phyloP scores from a whole-genome alignment of 2,329 filamentous ascomycete species.

The Sodiomyces alkalinus region DNA sequence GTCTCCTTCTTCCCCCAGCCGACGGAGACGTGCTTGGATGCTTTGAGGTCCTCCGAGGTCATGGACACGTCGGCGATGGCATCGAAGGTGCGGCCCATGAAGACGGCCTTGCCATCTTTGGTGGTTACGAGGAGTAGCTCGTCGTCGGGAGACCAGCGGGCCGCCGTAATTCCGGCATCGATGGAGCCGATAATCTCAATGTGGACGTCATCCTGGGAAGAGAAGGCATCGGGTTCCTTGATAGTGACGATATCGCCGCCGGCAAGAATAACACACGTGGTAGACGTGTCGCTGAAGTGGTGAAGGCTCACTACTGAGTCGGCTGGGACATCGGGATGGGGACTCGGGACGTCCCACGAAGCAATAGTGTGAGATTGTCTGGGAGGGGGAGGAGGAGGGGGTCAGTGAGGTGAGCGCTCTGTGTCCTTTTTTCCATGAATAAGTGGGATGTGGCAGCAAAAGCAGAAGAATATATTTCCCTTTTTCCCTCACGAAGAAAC shows the following conservation, averaged over 20 bases:
- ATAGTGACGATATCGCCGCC: constrained; percentile 86
- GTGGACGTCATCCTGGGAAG: constrained; percentile 37
- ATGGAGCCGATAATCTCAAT: constrained; percentile 95
- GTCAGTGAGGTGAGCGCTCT: constrained; percentile 3
- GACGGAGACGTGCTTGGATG: constrained; percentile 89
- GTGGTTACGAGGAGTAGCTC: constrained; percentile 78
- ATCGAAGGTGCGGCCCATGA: constrained; percentile 90
- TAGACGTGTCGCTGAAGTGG: constrained; percentile 67
- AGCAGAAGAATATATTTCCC: no score
- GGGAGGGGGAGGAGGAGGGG: no score
- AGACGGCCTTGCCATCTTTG: constrained; percentile 60
- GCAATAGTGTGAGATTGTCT: constrained; percentile 38
- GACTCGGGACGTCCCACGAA: constrained; percentile 78
- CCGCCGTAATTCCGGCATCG: constrained; percentile 78
- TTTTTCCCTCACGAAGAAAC: constrained; percentile 1
- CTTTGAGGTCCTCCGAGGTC: constrained; percentile 60
- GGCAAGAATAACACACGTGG: constrained; percentile 68
- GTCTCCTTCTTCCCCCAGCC: constrained; percentile 98
- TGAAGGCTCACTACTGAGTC: constrained; percentile 71
- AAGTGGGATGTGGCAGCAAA: constrained; percentile 1
- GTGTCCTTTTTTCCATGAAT: constrained; percentile 1
- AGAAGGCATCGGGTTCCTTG: constrained; percentile 42
- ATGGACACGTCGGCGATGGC: constrained; percentile 62
- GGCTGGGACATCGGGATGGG: constrained; percentile 56
- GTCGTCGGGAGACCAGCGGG: constrained; percentile 89